Evolutionary conservation across 148 eudicot genomes (phyloP).

Genomic region (Bassia scoparia): DNA sequence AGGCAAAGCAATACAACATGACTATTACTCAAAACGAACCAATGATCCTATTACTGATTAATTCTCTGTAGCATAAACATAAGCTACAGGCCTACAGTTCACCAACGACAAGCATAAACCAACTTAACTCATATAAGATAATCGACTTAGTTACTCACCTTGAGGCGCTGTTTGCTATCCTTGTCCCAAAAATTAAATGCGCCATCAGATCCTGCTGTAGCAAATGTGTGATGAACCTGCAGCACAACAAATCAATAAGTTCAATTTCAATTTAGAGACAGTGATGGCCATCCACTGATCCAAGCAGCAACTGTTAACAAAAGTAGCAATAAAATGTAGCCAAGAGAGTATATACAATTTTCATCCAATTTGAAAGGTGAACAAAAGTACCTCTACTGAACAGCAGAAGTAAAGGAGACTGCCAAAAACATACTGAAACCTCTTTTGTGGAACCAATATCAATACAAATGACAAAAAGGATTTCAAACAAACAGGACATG

Average conservation of each 20-base stretch:
- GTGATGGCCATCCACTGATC: background rate
- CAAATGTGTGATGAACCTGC: slow-evolving; percentile 87
- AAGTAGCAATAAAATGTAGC: background rate
- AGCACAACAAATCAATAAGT: background rate
- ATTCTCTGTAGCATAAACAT: background rate
- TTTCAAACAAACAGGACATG: too few relatives aligned
- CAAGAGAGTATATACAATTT: background rate
- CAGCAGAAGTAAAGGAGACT: too few relatives aligned
- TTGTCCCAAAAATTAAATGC: slow-evolving; percentile 95
- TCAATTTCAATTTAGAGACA: background rate
- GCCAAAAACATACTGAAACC: too few relatives aligned
- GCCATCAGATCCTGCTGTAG: slow-evolving; percentile 96
- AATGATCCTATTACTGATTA: background rate
- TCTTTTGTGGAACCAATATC: too few relatives aligned
- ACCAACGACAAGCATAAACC: background rate
- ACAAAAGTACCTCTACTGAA: too few relatives aligned
- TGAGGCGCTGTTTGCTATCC: slow-evolving; percentile 95
- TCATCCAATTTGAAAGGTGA: too few relatives aligned
- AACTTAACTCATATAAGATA: background rate
- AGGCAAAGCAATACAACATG: background rate
- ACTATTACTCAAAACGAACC: background rate
- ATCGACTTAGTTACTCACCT: slow-evolving; percentile 40
- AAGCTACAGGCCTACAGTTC: background rate
- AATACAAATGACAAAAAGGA: too few relatives aligned
- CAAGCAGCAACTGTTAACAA: too few relatives aligned